phyloP scores from a whole-genome alignment of 2,329 filamentous ascomycete species.

The Pleurostoma richardsiae region DNA sequence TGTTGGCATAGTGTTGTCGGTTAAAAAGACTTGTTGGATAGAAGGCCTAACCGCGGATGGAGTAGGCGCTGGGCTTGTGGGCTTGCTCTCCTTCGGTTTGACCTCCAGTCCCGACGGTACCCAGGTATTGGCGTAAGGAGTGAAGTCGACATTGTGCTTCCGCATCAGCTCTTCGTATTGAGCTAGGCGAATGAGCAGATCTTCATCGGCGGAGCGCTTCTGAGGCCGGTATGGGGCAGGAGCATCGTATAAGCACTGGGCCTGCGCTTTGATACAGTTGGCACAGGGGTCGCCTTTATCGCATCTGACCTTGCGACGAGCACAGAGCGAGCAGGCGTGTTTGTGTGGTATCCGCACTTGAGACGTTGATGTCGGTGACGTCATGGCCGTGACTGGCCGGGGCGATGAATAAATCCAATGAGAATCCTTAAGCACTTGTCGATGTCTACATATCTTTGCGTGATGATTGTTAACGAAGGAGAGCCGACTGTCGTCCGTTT shows the following conservation, averaged over 20 bases:
- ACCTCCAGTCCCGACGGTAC: slow-evolving; percentile 11
- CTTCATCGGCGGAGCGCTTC: slow-evolving; percentile 20
- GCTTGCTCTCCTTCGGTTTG: slow-evolving; percentile 1
- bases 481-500: too few relatives aligned
- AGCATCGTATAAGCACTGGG: slow-evolving; percentile 16
- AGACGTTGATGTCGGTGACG: too few relatives aligned
- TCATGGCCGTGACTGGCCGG: too few relatives aligned
- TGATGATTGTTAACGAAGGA: too few relatives aligned
- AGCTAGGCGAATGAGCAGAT: slow-evolving; percentile 14
- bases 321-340: slow-evolving; percentile 9
- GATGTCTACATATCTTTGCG: too few relatives aligned
- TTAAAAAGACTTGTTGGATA: too few relatives aligned
- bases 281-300: slow-evolving; percentile 10
- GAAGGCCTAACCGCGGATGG: too few relatives aligned
- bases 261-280: slow-evolving; percentile 9
- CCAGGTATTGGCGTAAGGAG: slow-evolving; percentile 15
- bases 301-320: slow-evolving; percentile 13
- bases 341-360: not conserved
- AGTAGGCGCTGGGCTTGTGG: not conserved
- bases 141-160: slow-evolving; percentile 17
- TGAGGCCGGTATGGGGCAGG: slow-evolving; percentile 13
- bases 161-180: slow-evolving; percentile 21
- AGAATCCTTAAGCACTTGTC: too few relatives aligned
- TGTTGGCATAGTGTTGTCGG: not conserved
- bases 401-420: too few relatives aligned